Evolutionary conservation across 176 grass and related monocot species (phyloP).

Genomic region (Carex pumila): DNA sequence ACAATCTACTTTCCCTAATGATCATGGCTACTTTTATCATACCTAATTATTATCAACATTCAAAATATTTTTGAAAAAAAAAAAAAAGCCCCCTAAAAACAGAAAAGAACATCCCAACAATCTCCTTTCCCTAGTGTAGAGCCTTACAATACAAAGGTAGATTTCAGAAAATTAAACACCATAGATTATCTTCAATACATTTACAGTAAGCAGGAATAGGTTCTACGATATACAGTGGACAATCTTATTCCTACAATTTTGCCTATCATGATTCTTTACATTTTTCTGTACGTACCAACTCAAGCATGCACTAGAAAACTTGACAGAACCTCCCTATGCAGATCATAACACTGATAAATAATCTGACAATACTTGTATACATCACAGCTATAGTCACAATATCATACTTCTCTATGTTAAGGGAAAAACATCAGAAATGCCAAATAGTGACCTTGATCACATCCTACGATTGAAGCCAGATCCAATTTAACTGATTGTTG

Average conservation of each 20-base stretch:
- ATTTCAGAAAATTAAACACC: neutral
- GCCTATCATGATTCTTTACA: slow-evolving; percentile 12
- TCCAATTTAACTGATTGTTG: neutral
- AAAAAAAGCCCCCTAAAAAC: neutral
- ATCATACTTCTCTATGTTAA: neutral
- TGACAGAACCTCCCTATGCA: neutral
- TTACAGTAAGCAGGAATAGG: slow-evolving; percentile 18
- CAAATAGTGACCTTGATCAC: neutral
- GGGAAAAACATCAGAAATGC: neutral
- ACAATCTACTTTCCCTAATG: no score
- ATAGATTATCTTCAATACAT: neutral
- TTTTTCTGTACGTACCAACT: slow-evolving; percentile 1
- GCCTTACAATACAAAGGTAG: neutral
- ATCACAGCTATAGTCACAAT: neutral
- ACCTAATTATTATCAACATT: neutral
- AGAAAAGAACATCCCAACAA: neutral
- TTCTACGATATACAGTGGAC: neutral
- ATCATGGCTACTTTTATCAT: no score
- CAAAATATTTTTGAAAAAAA: neutral
- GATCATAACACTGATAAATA: neutral
- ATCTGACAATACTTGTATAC: neutral
- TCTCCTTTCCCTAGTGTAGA: neutral
- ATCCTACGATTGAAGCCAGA: neutral
- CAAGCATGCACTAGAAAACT: slow-evolving; percentile 14
- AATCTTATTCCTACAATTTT: neutral